A percentile compares a stretch with the other conserved stretches of the same genome.
Evolutionary conservation across 345 rosid genomes (phyloP).

Genomic region (Laguncularia racemosa): DNA sequence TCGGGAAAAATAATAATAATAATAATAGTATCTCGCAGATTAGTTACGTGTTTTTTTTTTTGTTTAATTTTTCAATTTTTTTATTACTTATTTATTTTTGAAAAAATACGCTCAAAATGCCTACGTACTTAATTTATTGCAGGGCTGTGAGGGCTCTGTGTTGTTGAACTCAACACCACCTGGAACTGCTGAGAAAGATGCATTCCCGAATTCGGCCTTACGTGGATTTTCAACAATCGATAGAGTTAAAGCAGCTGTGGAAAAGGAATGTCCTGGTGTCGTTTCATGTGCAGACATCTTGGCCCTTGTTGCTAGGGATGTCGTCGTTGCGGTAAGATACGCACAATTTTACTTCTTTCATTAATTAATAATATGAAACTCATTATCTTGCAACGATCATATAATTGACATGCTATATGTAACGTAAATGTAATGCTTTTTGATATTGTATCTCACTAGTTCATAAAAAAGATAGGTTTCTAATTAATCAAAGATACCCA

Average conservation of each 20-base stretch:
- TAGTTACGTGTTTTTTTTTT: no score
- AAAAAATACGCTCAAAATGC: not conserved
- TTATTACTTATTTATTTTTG: no score
- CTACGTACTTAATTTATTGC: not conserved
- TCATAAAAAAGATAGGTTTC: no score
- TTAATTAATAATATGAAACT: no score
- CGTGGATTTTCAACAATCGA: slow-evolving; percentile 62
- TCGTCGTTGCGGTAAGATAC: slow-evolving; percentile 27
- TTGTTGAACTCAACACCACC: slow-evolving; percentile 40
- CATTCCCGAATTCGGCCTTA: slow-evolving; percentile 39
- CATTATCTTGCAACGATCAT: no score
- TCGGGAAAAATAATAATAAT: no score
- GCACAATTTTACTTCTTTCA: no score
- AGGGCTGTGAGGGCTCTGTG: slow-evolving; percentile 90
- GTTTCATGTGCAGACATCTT: slow-evolving; percentile 78
- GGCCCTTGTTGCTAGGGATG: slow-evolving; percentile 63
- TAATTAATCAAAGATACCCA: no score
- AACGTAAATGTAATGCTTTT: no score
- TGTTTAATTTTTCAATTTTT: not conserved
- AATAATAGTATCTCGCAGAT: no score
- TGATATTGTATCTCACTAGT: no score
- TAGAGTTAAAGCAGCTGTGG: slow-evolving; percentile 44
- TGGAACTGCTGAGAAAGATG: slow-evolving; percentile 38
- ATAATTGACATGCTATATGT: no score
- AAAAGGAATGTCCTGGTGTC: slow-evolving; percentile 57